Evolutionary conservation across 164 flowering plant species (phyloP), one percentile per base, ranked within the genome.

Genomic region (Aristolochia californica): DNA sequence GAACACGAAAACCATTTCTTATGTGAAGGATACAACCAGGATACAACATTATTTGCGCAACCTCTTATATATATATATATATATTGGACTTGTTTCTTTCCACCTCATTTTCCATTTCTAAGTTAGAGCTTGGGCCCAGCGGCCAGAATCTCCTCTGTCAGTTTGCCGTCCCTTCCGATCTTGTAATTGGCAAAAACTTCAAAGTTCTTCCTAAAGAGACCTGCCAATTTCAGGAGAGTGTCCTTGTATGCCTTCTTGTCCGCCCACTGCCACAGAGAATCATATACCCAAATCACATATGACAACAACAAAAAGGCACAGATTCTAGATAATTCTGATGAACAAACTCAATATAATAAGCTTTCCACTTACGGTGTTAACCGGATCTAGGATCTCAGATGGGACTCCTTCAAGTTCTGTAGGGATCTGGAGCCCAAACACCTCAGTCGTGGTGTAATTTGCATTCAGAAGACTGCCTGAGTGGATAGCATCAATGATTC

Each of bases 401-500:
- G 99, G 97, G 58, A 94, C 87, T n/a, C 88, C 99, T 25, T 87
- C 95, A n/a, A 94, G 55, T 62, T 67, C 80, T 13, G 72, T 77
- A 0, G 99, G 99, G 60, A 84, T 89, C 62, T 93, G 90, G 0
- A 93, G 81, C 43, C 97, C 96, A 64, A 93, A 93, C 24, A 93
- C 86, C 23, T 78, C 75, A 13, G 91, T 90, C 63, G 78, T 85
- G 27, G 52, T 48, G 74, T 81, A 94, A 0, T 66, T 72, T 13
- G 95, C 95, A 0, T 83, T 56, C 66, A 94, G 63, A 40, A 94
- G 90, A 58, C 68, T 71, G 7, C 99, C 99, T 0, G 97, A 85
- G 72, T 94, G 99, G 5, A 94, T 88, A 58, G 97, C 97, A 64
- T 94, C 96, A 10, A 94, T 87, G 65, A 94, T 94, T 65, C 74